phyloP scores from a whole-genome alignment of 2,329 filamentous ascomycete species.

The Myriosclerotinia curreyana region DNA sequence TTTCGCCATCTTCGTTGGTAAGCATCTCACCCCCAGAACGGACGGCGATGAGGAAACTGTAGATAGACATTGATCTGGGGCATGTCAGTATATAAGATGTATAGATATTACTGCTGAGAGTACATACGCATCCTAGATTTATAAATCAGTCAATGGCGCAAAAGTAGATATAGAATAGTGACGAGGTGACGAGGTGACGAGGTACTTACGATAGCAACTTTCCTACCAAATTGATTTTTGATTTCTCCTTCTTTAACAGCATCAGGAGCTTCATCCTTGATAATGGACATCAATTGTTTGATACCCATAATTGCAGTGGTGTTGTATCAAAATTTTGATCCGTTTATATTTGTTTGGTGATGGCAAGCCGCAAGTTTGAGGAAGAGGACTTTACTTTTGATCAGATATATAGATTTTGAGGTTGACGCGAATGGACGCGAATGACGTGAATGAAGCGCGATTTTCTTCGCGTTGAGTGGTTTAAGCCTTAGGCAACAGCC shows the following conservation, averaged over 20 bases:
- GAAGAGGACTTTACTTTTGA: slow-evolving; percentile 10
- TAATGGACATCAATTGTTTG: slow-evolving; percentile 74
- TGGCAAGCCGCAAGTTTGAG: slow-evolving; percentile 2
- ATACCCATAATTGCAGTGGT: slow-evolving; percentile 53
- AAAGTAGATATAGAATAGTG: slow-evolving; percentile 4
- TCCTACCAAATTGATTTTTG: slow-evolving; percentile 97
- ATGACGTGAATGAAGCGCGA: slow-evolving; percentile 23
- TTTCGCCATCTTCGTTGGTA: slow-evolving; percentile 91
- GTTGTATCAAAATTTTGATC: neutral
- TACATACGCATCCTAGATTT: slow-evolving; percentile 56
- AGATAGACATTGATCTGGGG: slow-evolving; percentile 90
- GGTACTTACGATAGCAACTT: slow-evolving; percentile 84
- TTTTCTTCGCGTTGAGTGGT: slow-evolving; percentile 24
- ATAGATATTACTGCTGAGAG: neutral
- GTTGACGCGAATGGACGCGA: slow-evolving; percentile 12
- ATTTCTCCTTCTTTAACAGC: slow-evolving; percentile 96
- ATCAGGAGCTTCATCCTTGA: slow-evolving; percentile 91
- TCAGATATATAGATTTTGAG: slow-evolving; percentile 9
- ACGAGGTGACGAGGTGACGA: too few species aligned
- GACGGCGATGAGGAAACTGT: slow-evolving; percentile 97
- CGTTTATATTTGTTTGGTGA: slow-evolving; percentile 18
- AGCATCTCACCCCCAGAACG: slow-evolving; percentile 95
- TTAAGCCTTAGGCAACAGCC: slow-evolving; percentile 7
- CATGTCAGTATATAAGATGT: slow-evolving; percentile 25
- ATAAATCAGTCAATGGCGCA: slow-evolving; percentile 26